These are phyloP conservation scores for Emericellopsis terricola DNA, from an alignment of 495 filamentous ascomycete species.

Conservation along the genomic window DNA sequence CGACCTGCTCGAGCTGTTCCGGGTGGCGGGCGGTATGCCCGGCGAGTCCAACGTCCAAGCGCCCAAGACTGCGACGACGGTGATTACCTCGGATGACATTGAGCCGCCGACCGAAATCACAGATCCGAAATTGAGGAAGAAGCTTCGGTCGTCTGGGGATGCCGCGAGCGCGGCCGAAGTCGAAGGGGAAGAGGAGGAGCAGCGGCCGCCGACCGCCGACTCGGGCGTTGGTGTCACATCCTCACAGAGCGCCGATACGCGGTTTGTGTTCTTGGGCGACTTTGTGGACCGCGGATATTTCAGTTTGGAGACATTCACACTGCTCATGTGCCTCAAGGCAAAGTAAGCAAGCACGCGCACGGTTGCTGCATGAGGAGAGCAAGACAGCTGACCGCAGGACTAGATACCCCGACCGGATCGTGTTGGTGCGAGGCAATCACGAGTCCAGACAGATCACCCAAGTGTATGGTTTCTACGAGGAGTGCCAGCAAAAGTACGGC, in stretches of 20 bases:
- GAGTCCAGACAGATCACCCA: constrained; percentile 97
- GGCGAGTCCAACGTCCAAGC: constrained; percentile 48
- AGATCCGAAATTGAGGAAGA: constrained; percentile 66
- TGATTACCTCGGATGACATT: constrained; percentile 71
- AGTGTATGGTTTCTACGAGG: constrained; percentile 97
- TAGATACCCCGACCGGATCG: constrained; percentile 88
- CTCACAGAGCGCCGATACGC: constrained; percentile 47
- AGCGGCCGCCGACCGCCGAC: constrained; percentile 17
- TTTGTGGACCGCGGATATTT: constrained; percentile 98
- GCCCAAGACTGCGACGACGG: constrained; percentile 41
- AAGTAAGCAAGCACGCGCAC: constrained; percentile 41
- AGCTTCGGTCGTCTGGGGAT: constrained; percentile 40
- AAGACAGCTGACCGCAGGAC: constrained; percentile 7
- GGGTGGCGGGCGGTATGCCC: constrained; percentile 89
- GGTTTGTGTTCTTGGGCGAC: constrained; percentile 92
- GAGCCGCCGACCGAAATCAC: constrained; percentile 75
- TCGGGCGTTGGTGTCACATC: constrained; percentile 21
- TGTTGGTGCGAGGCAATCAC: constrained; percentile 91
- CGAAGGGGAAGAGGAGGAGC: constrained; percentile 22
- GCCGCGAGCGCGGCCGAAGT: constrained; percentile 7
- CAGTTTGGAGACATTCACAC: constrained; percentile 87
- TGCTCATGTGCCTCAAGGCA: constrained; percentile 90
- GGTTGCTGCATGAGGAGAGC: background rate
- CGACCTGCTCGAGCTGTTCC: constrained; percentile 91
- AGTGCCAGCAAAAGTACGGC: constrained; percentile 94